Base-by-base conservation (phyloP, 2,329 filamentous ascomycete genomes). In the Fusarium nanum region DNA sequence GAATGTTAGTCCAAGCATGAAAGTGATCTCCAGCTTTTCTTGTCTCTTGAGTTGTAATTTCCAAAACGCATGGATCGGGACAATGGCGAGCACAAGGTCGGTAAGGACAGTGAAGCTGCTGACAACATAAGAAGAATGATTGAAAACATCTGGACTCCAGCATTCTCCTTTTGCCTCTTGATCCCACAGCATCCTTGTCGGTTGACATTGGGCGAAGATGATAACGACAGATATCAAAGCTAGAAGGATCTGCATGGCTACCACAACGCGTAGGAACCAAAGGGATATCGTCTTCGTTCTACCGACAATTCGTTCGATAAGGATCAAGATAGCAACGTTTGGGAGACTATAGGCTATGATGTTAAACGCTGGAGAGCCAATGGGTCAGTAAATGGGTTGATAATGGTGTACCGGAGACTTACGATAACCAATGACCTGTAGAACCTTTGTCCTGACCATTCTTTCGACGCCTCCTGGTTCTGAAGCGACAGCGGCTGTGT, bases 71-170 rank as follows among this genome's bases (percentile, higher is more conserved):
- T 32, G 53, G 12, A 56, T 59, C 1, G 65, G 65, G 1, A 63
- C 49, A 7, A 63, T 18, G 13, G 65, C 62, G 6, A 68, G 62
- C 4, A 67, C 40, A 3, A 59, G 32, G 14, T 66, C 54, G 4
- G 62, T 50, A 20, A 74, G 53, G 46, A 61, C 58, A 13, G 66
- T 70, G 5, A 72, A 48, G 9, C 52, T 18, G 27, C 47, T 68
- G 23, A 67, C 30, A 23, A 67, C 45, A 50, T 72, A 74, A 10
- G 60, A 73, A 11, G 57, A 28, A 20, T 62, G 61, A 34, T 66
- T 63, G 40, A 68, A 68, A 9, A 67, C 41, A 16, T 53, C n/a
- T 10, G 45, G 56, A 25, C 18, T 41, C 57, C 41, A 49, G 49
- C 62, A 67, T 11, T 13, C 30, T 7, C 65, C 53, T 2, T 49